These are phyloP conservation scores for Eutrema salsugineum DNA, from an alignment of 441 rosid species.

Conservation along the genomic window DNA sequence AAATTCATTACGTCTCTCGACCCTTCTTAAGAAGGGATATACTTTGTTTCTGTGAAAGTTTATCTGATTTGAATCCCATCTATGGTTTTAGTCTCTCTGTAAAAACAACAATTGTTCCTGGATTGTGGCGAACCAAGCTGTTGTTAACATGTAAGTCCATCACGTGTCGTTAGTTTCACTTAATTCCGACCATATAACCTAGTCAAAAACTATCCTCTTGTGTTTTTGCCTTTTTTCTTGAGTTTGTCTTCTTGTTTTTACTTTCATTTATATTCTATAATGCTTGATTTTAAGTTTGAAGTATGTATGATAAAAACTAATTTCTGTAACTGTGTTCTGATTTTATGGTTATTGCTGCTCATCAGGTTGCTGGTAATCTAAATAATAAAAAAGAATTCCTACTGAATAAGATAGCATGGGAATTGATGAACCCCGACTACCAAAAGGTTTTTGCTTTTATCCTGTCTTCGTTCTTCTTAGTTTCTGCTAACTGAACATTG, in stretches of 20 bases:
- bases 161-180: not conserved
- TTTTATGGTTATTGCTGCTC: not conserved
- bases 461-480: not conserved
- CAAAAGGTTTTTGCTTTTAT: conserved; percentile 17
- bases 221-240: not conserved
- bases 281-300: not conserved
- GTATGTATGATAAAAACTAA: not conserved
- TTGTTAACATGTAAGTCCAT: conserved; percentile 23
- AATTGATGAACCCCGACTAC: conserved; percentile 23
- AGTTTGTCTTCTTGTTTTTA: not conserved
- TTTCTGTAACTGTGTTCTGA: not conserved
- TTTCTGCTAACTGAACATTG: not conserved
- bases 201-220: not conserved
- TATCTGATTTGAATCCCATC: conserved; percentile 19
- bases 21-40: not conserved
- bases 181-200: not conserved
- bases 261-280: not conserved
- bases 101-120: conserved; percentile 27
- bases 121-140: conserved; percentile 19
- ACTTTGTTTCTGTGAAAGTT: not conserved
- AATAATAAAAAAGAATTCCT: not conserved
- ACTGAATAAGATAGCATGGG: conserved; percentile 29
- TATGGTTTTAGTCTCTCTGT: conserved; percentile 28
- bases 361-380: conserved; percentile 24
- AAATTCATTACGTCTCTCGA: not conserved